phyloP scores from a whole-genome alignment of 2,329 filamentous ascomycete genomes.

The Colletotrichum horii region DNA sequence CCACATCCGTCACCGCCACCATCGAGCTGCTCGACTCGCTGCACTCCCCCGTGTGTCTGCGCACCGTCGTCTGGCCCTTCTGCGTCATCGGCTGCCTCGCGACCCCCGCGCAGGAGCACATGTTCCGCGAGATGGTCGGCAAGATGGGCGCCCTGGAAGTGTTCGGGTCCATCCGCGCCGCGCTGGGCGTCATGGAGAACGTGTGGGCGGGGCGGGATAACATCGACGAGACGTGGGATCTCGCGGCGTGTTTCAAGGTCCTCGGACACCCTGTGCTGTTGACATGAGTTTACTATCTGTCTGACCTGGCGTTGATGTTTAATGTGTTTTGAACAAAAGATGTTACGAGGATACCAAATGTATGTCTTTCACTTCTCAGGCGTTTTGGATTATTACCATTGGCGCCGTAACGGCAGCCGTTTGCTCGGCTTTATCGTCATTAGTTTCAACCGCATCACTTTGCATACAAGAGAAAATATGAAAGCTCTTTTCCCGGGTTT shows the following conservation, averaged over 20 bases:
- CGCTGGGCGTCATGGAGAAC: constrained; percentile 48
- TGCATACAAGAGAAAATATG: background rate
- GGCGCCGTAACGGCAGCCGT: background rate
- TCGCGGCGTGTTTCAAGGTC: constrained; percentile 46
- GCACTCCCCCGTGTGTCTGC: constrained; percentile 39
- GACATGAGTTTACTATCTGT: constrained; percentile 27
- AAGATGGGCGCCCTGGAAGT: constrained; percentile 46
- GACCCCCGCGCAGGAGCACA: constrained; percentile 41
- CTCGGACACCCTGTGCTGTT: constrained; percentile 44
- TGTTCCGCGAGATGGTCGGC: constrained; percentile 45
- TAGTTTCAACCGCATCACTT: background rate
- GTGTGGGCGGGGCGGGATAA: constrained; percentile 47
- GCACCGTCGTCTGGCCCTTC: constrained; percentile 45
- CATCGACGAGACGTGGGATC: constrained; percentile 49
- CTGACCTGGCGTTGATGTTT: background rate
- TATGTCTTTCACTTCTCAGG: background rate
- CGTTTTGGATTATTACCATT: background rate
- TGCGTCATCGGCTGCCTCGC: constrained; percentile 47
- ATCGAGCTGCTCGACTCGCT: constrained; percentile 38
- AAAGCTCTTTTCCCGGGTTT: background rate
- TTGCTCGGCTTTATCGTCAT: background rate
- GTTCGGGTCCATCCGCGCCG: constrained; percentile 51
- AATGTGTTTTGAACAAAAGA: background rate
- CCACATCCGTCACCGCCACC: constrained; percentile 31
- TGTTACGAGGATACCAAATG: background rate